Evolutionary conservation across 2,329 filamentous ascomycete species (phyloP), one percentile per base, ranked within the genome.

Genomic region (Xylariaceae sp.): DNA sequence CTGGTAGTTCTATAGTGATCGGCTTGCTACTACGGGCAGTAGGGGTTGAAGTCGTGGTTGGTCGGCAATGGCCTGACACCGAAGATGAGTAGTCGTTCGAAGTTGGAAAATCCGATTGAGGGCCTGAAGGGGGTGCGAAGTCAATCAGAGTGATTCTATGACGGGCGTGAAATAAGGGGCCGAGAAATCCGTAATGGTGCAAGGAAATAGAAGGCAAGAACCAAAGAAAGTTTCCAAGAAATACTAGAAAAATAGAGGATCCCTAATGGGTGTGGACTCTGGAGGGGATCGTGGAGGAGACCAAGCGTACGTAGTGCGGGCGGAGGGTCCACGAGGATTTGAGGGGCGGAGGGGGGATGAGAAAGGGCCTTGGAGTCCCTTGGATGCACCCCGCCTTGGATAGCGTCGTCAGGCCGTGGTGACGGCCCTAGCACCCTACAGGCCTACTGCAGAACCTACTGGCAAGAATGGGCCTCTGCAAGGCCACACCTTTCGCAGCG

Each of bases 1-100:
- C 53, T 18, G 74, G 73, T 3, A 74, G 50, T 47, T 76, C 71
- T 44, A 79, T 81, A 31, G 71, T 64, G 51, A 81, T 79, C 37
- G 78, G 77, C 30, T 64, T 64, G 53, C 67, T 73, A 53, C 56
- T 44, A 19, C 41, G 38, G 28, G 52, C 48, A 31, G 51, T 50
- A 49, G 53, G 53, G 46, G 38, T 32, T 47, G 36, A 46, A 52
- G 42, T 38, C 13, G 24, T 22, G 12, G 34, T 26, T 35, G 22
- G 19, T 9, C 28, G 37, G 29, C 3, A 16, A 17, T 31, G 55
- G 22, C 45, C 47, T 36, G 49, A 43, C 33, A 45, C 37, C 28
- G 50, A 40, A 34, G 54, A 50, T 37, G 61, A 55, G 43, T 53
- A 51, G 31, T 42, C 19, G 36, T 37, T 41, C 24, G 38, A 34